Conservation (phyloP, 768 basidiomycete species). For the Russula sp. region DNA sequence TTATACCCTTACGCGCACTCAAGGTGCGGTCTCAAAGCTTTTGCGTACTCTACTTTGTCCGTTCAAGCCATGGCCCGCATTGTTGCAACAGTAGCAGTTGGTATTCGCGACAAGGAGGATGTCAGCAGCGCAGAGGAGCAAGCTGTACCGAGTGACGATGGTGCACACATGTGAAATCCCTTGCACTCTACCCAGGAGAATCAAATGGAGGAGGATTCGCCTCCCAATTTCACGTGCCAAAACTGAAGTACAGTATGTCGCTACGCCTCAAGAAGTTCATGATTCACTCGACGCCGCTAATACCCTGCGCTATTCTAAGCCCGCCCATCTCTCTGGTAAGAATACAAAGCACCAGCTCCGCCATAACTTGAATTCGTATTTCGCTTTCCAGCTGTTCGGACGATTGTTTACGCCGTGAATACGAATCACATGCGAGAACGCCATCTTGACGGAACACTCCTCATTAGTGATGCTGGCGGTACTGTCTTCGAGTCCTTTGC, state of each 20-base stretch:
- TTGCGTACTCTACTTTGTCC: constrained; percentile 91
- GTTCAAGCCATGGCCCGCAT: constrained; percentile 95
- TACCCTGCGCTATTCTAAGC: constrained; percentile 91
- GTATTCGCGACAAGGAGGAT: constrained; percentile 71
- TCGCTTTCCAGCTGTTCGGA: no score
- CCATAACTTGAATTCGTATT: no score
- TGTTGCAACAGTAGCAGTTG: constrained; percentile 80
- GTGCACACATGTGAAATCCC: constrained; percentile 32
- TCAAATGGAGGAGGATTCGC: constrained; percentile 34
- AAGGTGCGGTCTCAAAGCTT: constrained; percentile 82
- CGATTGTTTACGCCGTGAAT: no score
- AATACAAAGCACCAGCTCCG: no score
- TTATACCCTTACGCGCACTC: constrained; percentile 89
- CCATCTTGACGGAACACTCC: no score
- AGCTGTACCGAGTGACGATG: neutral
- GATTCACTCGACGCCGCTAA: constrained; percentile 91
- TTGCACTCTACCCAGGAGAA: constrained; percentile 36
- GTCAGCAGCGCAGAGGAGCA: constrained; percentile 36
- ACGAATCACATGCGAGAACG: no score
- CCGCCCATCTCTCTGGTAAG: constrained; percentile 91
- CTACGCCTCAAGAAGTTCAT: constrained; percentile 80
- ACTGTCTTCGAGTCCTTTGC: no score
- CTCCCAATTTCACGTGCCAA: constrained; percentile 27
- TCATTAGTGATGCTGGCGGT: no score
- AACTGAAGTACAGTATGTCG: constrained; percentile 65